Conservation (phyloP, 768 basidiomycete genomes). For the Suillus decipiens region DNA sequence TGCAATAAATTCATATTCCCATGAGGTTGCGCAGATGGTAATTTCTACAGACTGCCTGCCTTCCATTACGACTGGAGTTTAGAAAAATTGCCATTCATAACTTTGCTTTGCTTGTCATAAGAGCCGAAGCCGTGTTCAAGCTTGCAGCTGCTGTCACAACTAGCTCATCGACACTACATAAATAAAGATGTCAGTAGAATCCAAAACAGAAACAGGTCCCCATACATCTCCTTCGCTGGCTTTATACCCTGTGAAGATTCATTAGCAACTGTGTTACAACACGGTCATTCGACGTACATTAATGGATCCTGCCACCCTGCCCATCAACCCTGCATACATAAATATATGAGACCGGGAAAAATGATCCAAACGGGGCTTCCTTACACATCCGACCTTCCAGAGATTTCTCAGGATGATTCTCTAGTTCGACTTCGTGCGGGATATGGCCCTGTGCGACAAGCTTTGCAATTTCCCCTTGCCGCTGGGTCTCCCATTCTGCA, state of each 20-base stretch:
- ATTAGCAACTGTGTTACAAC: conserved; percentile 9
- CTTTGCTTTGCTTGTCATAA: conserved; percentile 50
- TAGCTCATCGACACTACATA: conserved; percentile 76
- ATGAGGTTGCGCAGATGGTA: neutral
- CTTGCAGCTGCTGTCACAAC: conserved; percentile 67
- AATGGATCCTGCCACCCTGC: conserved; percentile 73
- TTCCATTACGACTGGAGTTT: neutral
- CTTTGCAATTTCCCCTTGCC: conserved; percentile 57
- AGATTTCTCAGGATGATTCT: conserved; percentile 66
- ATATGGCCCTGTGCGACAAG: conserved; percentile 66
- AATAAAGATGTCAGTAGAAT: conserved; percentile 13
- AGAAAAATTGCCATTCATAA: conserved; percentile 30
- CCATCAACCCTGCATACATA: conserved; percentile 64
- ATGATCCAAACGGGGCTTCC: conserved; percentile 20
- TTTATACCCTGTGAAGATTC: conserved; percentile 61
- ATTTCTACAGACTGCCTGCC: neutral
- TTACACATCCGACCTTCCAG: conserved; percentile 61
- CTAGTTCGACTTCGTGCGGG: conserved; percentile 75
- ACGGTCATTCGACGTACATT: conserved; percentile 39
- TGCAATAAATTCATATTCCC: neutral
- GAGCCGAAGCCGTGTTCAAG: conserved; percentile 45
- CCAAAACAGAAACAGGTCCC: conserved; percentile 2
- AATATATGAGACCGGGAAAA: conserved; percentile 10
- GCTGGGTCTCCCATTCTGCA: conserved; percentile 67
- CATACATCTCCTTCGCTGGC: conserved; percentile 83